These are phyloP conservation scores for Solanum verrucosum DNA, from an alignment of 257 asterid genomes.

Conservation along the genomic window DNA sequence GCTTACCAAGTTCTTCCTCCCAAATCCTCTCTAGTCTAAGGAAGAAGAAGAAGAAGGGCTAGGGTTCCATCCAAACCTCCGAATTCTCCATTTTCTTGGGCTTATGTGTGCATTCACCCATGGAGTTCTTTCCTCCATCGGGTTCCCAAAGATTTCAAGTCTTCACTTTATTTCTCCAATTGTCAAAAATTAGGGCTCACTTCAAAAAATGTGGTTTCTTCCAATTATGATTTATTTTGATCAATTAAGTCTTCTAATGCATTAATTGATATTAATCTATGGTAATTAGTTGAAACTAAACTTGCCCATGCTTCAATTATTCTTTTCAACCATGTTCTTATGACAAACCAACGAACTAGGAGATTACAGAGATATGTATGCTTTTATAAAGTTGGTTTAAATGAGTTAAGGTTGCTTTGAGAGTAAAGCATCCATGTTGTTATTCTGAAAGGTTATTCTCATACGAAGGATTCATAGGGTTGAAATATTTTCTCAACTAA, in stretches of 20 bases:
- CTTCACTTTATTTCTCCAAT: neutral
- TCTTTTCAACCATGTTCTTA: neutral
- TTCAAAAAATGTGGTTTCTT: neutral
- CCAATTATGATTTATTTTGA: neutral
- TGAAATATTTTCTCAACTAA: neutral
- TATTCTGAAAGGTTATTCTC: neutral
- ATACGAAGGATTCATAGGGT: neutral
- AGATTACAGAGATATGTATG: neutral
- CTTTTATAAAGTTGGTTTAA: neutral
- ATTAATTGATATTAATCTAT: neutral
- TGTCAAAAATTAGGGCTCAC: neutral
- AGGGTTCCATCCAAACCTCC: neutral
- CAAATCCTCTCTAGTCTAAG: neutral
- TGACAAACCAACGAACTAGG: neutral
- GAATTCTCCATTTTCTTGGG: neutral
- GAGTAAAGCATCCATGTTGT: neutral
- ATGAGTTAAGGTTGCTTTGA: no score
- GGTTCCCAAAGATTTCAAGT: neutral
- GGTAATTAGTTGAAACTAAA: neutral
- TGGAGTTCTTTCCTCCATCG: neutral
- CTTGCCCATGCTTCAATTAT: neutral
- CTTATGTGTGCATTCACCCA: neutral
- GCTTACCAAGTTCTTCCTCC: neutral
- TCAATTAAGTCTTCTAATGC: neutral
- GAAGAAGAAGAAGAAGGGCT: no score